Base-by-base conservation (phyloP, 2,329 filamentous ascomycete genomes). In the Aspergillus clavatus region DNA sequence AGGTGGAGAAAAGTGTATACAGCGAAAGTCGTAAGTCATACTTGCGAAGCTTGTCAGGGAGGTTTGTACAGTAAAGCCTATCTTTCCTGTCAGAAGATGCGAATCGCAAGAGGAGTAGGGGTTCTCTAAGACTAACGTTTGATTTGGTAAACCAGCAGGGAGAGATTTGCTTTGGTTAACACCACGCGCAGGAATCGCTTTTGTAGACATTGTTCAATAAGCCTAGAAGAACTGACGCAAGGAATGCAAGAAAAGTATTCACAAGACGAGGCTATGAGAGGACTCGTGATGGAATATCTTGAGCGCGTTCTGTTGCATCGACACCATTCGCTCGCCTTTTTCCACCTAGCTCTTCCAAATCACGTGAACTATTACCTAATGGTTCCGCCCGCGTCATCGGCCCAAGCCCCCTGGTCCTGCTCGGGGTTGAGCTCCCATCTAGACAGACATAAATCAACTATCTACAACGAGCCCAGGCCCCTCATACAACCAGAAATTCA, bases 1-100 rank as follows among this genome's bases (percentile, higher is more conserved):
- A 95, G 11, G 89, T 95, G 8, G 89, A 89, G 68, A 97, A 97
- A 10, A 97, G 79, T 68, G 89, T 87, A 72, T 98, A 98, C 23
- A 98, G 78, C 4, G 86, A 85, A 37, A 88, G 85, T 60, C 89
- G 84, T 33, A 98, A 72, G 65, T 97, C 90, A 50, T 81, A 76
- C 68, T 97, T 98, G 61, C 86, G 87, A 52, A 97, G 81, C 72
- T 95, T 96, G 50, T 89, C 81, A 18, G 88, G 89, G 2, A 98
- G 79, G 60, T 96, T 95, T 42, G 83, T 86, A 58, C 95, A 79
- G 65, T 97, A 98, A 52, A 98, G 80, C 7, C 88, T 94, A 59
- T 53, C 42, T 7, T 29, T 43, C n/a, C n/a, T 38, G 48, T 67
- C 45, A 66, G 59, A 40, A 36, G 39, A 36, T 31, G 42, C 29